phyloP scores from a whole-genome alignment of 139 green algal species.

The Chlorella sp. region DNA sequence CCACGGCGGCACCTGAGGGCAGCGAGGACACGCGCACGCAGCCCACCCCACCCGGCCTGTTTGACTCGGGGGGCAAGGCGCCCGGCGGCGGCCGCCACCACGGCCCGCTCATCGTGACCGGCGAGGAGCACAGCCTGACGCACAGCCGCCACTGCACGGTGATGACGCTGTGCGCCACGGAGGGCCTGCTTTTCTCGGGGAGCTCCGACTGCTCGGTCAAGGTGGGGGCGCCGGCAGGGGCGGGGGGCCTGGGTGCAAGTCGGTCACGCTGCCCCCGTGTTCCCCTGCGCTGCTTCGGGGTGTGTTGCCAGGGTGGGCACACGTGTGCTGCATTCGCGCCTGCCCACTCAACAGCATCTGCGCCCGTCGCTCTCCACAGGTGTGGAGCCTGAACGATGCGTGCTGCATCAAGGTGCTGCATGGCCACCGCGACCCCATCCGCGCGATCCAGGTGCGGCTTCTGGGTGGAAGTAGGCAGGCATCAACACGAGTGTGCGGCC shows the following conservation, averaged over 20 bases:
- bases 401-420: conserved; percentile 49
- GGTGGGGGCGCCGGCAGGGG: conserved; percentile 8
- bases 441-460: conserved; percentile 54
- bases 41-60: too few relatives aligned
- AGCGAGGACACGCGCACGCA: too few relatives aligned
- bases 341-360: too few relatives aligned
- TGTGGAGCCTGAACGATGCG: conserved; percentile 66
- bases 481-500: too few relatives aligned
- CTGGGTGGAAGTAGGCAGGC: too few relatives aligned
- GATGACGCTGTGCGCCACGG: conserved; percentile 48
- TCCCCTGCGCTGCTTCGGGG: background rate
- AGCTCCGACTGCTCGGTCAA: conserved; percentile 71
- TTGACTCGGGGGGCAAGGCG: too few relatives aligned
- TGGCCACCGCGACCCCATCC: conserved; percentile 77
- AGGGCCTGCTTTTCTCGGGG: conserved; percentile 66
- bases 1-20: too few relatives aligned
- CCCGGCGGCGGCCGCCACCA: background rate
- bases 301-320: too few relatives aligned
- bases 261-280: background rate
- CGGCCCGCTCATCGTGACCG: background rate
- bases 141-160: conserved; percentile 72
- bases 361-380: conserved; percentile 33
- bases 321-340: too few relatives aligned
- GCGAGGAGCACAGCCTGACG: conserved; percentile 66
- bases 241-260: background rate